Base-by-base conservation (phyloP, 345 rosid species). In the Viola odorata region DNA sequence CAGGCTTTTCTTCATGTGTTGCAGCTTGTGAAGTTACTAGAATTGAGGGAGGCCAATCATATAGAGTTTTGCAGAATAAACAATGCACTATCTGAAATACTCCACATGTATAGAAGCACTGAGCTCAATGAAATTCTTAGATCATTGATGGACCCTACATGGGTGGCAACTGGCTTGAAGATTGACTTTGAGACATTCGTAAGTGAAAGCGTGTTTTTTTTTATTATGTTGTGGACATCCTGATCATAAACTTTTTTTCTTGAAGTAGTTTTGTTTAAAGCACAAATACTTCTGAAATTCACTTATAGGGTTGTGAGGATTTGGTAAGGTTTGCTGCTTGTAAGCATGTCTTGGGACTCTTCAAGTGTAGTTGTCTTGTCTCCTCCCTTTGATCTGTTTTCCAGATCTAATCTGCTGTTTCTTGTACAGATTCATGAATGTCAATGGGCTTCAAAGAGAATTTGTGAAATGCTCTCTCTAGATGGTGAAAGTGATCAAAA, bases 11-110 rank as follows among this genome's bases (percentile, higher is more conserved):
- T 55, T 36, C 41, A 17, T 67, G 40, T 59, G 52, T 38, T 76
- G 69, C 95, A 94, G 99, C 91, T 94, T 69, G 99, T 94, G 75
- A 94, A 90, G 84, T 85, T 94, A 51, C 97, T 94, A 63, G 99
- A 87, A 68, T 87, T 78, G 68, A 77, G 86, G 72, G 99, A 94
- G 78, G 82, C 91, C 81, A 94, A 94, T 82, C 91, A 87, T 75
- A 77, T 94, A 57, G 97, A 90, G 73, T 87, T 94, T 73, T 86
- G 91, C 62, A 80, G 99, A 74, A 87, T 94, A 69, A 89, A 87
- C 71, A 72, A 78, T 75, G 88, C 89, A 5, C 78, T 90, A 65
- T 96, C 85, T 75, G 96, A 94, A 70, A 76, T 90, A 71, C 61
- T 90, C 70, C 87, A 80, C 59, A 84, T 94, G 99, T 57, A 77